Evolutionary conservation across 2,329 filamentous ascomycete species (phyloP).

Genomic region (Pyrenochaeta sp.): DNA sequence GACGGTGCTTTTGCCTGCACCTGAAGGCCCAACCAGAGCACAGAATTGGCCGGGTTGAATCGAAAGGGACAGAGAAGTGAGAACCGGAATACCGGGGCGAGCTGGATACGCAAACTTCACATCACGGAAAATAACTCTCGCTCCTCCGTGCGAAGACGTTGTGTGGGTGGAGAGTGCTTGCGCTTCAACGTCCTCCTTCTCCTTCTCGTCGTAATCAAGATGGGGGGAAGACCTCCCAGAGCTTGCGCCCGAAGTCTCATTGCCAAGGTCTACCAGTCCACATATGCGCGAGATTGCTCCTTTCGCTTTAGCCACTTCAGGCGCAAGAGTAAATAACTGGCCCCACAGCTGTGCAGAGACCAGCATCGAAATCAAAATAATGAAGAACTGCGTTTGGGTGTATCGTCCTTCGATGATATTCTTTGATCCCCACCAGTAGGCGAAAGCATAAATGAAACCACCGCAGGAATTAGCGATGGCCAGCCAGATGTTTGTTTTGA

Average conservation of each 20-base stretch:
- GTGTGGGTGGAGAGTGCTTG: slow-evolving; percentile 54
- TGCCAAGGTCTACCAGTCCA: slow-evolving; percentile 60
- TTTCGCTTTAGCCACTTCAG: slow-evolving; percentile 74
- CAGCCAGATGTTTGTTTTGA: slow-evolving; percentile 66
- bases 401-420: slow-evolving; percentile 72
- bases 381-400: slow-evolving; percentile 74
- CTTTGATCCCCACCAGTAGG: slow-evolving; percentile 81
- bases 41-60: slow-evolving; percentile 68
- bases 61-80: slow-evolving; percentile 64
- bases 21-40: slow-evolving; percentile 70
- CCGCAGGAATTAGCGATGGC: slow-evolving; percentile 67
- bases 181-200: slow-evolving; percentile 44
- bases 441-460: slow-evolving; percentile 75
- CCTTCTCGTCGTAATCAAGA: slow-evolving; percentile 73
- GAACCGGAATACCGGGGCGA: slow-evolving; percentile 64
- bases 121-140: slow-evolving; percentile 62
- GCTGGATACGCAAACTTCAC: slow-evolving; percentile 72
- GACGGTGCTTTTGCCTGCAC: slow-evolving; percentile 72
- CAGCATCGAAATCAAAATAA: slow-evolving; percentile 74
- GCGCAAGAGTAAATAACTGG: slow-evolving; percentile 76
- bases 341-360: slow-evolving; percentile 77
- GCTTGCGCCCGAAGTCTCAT: slow-evolving; percentile 42
- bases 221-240: slow-evolving; percentile 91
- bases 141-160: slow-evolving; percentile 70
- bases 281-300: slow-evolving; percentile 78